Percentiles rank a stretch among this genome's conserved stretches.
Conservation (phyloP, 441 rosid genomes). For the Erodium texanum region DNA sequence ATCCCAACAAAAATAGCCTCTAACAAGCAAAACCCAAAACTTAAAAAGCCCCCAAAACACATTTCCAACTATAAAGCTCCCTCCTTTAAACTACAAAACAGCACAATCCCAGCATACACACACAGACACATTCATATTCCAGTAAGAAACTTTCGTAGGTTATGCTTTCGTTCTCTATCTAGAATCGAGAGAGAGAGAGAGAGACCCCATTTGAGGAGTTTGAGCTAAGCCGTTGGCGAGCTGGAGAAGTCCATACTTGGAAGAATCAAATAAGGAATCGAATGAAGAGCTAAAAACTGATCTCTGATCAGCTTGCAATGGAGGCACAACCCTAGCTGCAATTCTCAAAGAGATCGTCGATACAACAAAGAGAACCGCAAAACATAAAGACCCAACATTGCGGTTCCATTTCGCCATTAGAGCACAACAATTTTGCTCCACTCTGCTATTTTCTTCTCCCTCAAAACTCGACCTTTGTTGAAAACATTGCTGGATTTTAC, state of each 20-base stretch:
- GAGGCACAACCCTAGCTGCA: conserved; percentile 40
- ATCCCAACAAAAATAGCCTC: not conserved
- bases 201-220: conserved; percentile 98
- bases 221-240: conserved; percentile 80
- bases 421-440: not conserved
- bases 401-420: not conserved
- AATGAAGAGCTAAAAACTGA: conserved; percentile 37
- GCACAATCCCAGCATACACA: no score
- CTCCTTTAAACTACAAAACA: no score
- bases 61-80: no score
- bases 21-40: no score
- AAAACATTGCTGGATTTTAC: no score
- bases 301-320: conserved; percentile 30
- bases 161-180: no score
- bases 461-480: no score
- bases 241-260: conserved; percentile 66
- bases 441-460: not conserved
- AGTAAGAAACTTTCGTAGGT: no score
- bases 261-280: conserved; percentile 50
- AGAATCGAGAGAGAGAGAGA: conserved; percentile 10
- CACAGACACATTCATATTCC: no score
- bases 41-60: no score
- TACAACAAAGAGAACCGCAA: not conserved
- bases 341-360: conserved; percentile 24
- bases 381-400: not conserved